These are phyloP conservation scores for Termitomyces sp. DNA, from an alignment of 768 basidiomycete species.

Conservation along the genomic window DNA sequence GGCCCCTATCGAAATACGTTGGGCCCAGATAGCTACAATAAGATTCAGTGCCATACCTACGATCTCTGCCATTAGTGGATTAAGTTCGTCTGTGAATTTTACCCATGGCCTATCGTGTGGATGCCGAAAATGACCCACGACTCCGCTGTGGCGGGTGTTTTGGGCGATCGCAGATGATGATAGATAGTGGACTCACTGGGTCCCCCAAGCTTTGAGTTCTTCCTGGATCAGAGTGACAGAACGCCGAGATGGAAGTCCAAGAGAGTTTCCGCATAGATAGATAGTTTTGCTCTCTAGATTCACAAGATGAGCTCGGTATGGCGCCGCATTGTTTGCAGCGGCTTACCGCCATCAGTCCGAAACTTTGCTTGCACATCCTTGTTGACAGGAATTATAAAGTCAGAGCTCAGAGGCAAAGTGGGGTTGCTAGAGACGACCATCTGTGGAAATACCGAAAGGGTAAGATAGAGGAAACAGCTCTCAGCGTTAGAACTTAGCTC, in stretches of 20 bases:
- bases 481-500: too few species aligned
- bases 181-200: conserved; percentile 43
- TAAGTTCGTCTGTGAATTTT: conserved; percentile 68
- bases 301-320: conserved; percentile 5
- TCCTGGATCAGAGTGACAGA: conserved; percentile 73
- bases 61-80: conserved; percentile 73
- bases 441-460: not conserved
- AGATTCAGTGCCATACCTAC: conserved; percentile 60
- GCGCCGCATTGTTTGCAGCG: not conserved
- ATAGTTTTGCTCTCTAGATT: conserved; percentile 54
- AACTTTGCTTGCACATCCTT: conserved; percentile 42
- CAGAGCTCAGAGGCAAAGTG: conserved; percentile 41
- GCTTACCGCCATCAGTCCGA: conserved; percentile 38
- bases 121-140: conserved; percentile 88
- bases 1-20: conserved; percentile 58
- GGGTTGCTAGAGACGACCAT: conserved; percentile 14
- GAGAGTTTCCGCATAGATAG: conserved; percentile 95
- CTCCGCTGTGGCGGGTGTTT: conserved; percentile 53
- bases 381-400: conserved; percentile 62
- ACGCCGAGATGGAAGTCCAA: conserved; percentile 78
- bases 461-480: conserved; percentile 4
- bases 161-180: conserved; percentile 15
- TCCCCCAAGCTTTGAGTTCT: conserved; percentile 84
- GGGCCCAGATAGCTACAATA: conserved; percentile 13
- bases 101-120: conserved; percentile 86